These are phyloP conservation scores for Bruguiera gymnorhiza DNA, from an alignment of 345 rosid species.

Conservation along the genomic window DNA sequence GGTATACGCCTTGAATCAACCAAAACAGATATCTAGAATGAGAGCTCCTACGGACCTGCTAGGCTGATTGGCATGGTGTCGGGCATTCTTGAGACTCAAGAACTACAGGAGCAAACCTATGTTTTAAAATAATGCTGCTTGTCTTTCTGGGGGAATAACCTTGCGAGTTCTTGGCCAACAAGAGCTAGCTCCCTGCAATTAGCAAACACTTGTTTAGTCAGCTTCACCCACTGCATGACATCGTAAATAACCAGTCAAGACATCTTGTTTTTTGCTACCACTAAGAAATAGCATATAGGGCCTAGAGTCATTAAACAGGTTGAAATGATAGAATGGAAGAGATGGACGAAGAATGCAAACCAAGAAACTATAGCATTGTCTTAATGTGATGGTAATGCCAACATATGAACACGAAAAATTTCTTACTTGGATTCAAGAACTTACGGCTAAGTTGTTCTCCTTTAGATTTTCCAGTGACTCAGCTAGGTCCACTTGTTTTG, in stretches of 20 bases:
- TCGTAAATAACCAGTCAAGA: too few relatives aligned
- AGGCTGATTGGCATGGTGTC: constrained; percentile 3
- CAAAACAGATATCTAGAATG: constrained; percentile 13
- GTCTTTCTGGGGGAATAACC: constrained; percentile 38
- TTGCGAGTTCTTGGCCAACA: constrained; percentile 75
- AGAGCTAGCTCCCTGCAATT: constrained; percentile 46
- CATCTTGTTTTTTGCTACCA: too few relatives aligned
- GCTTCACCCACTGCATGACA: too few relatives aligned
- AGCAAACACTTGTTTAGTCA: not conserved
- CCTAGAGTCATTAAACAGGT: too few relatives aligned
- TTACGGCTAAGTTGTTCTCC: constrained; percentile 49
- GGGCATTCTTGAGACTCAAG: not conserved
- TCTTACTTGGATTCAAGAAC: constrained; percentile 12
- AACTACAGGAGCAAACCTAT: not conserved
- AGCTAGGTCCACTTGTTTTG: constrained; percentile 90
- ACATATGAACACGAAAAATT: not conserved
- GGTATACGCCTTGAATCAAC: not conserved
- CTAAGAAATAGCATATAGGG: too few relatives aligned
- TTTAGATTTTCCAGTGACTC: constrained; percentile 70
- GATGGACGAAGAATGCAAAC: not conserved
- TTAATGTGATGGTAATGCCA: not conserved
- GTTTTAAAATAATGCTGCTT: constrained; percentile 10
- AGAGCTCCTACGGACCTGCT: constrained; percentile 9
- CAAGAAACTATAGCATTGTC: not conserved
- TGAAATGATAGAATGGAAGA: not conserved